Evolutionary conservation across 2,329 filamentous ascomycete species (phyloP), one percentile per base, ranked within the genome.

Genomic region (Ilyonectria robusta): DNA sequence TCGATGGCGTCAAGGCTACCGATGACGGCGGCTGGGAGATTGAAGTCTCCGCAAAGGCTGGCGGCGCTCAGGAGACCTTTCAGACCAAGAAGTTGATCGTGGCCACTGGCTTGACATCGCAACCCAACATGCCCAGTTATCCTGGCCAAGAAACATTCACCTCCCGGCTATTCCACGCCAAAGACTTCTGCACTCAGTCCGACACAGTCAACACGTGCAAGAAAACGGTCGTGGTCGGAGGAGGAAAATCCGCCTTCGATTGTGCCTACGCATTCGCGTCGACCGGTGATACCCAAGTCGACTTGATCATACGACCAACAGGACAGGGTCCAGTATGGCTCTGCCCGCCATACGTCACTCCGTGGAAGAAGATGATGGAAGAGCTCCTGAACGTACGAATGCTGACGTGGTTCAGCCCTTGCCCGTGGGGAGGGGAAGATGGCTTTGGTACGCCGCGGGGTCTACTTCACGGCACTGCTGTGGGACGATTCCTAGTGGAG

Each of bases 351-450:
- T 87, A 86, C 62, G 88, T 92, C 19, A 91, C 89, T 2, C 89
- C 88, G 0, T 74, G 90, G 47, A 88, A 88, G 76, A 84, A 82
- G 48, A 86, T 84, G 81, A 79, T 92, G 2, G 90, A 92, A 75
- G 86, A 88, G 70, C 81, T 92, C 0, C 63, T 73, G 1, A 71
- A 61, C 56, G 73, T 86, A 0, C 86, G 91, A 0, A 84, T 89
- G 62, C 77, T 92, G 65, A 88, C 86, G 3, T 92, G 88, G 86
- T 86, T 93, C 76, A 88, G 84, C 47, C 90, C 91, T 0, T 92
- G 89, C 73, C 84, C 89, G 4, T 93, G 88, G 87, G 89, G 87
- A 2, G 79, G 81, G 6, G 85, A 83, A 15, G 87, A 87, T 70
- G 88, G 86, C 2, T 87, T 81, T 59, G 81, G 83, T 7, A 79